phyloP scores from a whole-genome alignment of 177 flowering plant species.

The Tripterygium wilfordii region DNA sequence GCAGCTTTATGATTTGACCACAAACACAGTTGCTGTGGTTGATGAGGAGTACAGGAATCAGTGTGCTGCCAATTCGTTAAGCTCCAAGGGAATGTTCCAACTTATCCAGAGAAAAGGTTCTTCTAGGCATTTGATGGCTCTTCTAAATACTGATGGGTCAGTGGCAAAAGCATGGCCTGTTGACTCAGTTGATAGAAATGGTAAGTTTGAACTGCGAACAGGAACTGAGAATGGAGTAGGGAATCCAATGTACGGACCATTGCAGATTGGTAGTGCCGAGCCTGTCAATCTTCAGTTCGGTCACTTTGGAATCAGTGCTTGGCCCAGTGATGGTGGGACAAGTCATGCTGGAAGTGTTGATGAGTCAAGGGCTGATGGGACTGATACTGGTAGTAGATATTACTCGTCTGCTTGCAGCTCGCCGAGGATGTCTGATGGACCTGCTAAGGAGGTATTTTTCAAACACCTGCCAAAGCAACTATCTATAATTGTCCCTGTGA shows the following conservation, averaged over 20 bases:
- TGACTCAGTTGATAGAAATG: constrained; percentile 40
- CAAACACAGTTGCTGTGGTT: constrained; percentile 73
- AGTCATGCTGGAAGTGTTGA: constrained; percentile 91
- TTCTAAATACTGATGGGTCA: constrained; percentile 87
- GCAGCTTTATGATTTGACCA: constrained; percentile 70
- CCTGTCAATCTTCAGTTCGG: constrained; percentile 96
- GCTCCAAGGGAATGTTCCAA: constrained; percentile 95
- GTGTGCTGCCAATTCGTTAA: constrained; percentile 78
- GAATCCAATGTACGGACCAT: constrained; percentile 70
- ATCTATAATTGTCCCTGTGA: too few relatives aligned
- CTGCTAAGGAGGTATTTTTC: constrained; percentile 75
- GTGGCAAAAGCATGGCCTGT: constrained; percentile 98
- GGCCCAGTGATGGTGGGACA: constrained; percentile 88
- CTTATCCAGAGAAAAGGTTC: constrained; percentile 94
- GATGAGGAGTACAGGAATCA: constrained; percentile 92
- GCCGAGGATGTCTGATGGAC: constrained; percentile 82
- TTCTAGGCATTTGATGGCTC: constrained; percentile 86
- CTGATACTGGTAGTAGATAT: constrained; percentile 80
- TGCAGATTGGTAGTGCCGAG: constrained; percentile 74
- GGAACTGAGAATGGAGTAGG: constrained; percentile 50
- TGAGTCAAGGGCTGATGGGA: constrained; percentile 67
- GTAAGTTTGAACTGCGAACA: constrained; percentile 29
- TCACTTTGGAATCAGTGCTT: constrained; percentile 87
- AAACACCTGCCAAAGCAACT: background rate
- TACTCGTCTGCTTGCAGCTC: constrained; percentile 94